Conservation (phyloP, 2,329 filamentous ascomycete species). For the Pseudocercospora fijiensis region DNA sequence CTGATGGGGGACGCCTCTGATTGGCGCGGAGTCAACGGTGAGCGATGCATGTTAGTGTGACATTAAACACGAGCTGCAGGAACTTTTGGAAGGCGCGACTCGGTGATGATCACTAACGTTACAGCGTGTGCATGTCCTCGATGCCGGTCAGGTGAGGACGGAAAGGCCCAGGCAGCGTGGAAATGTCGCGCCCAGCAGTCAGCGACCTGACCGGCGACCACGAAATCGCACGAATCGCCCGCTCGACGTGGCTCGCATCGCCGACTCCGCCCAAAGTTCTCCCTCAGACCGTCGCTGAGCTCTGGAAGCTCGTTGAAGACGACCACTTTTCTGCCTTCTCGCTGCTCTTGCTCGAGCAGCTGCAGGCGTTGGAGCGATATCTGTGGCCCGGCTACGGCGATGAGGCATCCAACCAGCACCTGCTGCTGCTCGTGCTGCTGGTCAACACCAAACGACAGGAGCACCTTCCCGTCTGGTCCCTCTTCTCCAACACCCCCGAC, state of each 20-base stretch:
- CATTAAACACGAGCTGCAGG: background rate
- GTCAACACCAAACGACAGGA: conserved; percentile 86
- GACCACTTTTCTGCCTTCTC: conserved; percentile 75
- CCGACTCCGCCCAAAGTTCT: conserved; percentile 68
- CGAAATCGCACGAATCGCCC: conserved; percentile 67
- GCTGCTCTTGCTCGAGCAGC: conserved; percentile 78
- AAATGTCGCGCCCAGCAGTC: conserved; percentile 58
- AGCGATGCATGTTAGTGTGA: background rate
- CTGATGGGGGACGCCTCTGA: background rate
- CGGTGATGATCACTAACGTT: background rate
- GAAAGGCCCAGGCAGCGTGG: background rate
- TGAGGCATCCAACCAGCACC: conserved; percentile 86
- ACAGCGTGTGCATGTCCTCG: background rate
- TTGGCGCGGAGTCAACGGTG: conserved; percentile 2
- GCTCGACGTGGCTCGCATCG: conserved; percentile 77
- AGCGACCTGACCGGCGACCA: conserved; percentile 69
- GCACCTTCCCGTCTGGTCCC: conserved; percentile 80
- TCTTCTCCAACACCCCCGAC: conserved; percentile 72
- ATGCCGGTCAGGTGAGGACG: conserved; percentile 5
- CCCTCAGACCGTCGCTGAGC: conserved; percentile 75
- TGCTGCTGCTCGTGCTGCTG: conserved; percentile 81
- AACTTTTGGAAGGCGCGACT: conserved; percentile 5
- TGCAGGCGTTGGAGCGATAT: conserved; percentile 90
- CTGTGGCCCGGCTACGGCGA: conserved; percentile 85
- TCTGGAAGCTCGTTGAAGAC: conserved; percentile 86